Evolutionary conservation across 352 stramenopile species (phyloP).

Genomic region (Globisporangium cylindrosporum): DNA sequence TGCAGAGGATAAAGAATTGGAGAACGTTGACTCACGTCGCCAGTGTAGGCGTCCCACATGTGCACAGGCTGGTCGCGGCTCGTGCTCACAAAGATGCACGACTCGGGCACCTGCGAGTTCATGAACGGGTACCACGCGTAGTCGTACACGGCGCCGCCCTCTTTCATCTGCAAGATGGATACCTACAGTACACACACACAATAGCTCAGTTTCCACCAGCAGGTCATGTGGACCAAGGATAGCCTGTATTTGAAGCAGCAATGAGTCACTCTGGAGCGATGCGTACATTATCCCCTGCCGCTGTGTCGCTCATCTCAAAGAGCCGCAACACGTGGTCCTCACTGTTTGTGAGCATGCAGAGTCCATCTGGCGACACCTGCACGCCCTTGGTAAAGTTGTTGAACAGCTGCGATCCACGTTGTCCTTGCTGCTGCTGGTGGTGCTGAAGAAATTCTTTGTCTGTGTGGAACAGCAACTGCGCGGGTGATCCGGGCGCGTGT

Average conservation of each 20-base stretch:
- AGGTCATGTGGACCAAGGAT: neutral
- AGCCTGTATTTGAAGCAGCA: neutral
- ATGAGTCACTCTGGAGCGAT: too few species aligned
- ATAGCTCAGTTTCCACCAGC: neutral
- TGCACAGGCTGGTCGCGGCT: slow-evolving; percentile 87
- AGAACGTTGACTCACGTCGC: slow-evolving; percentile 21
- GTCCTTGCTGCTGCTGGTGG: neutral
- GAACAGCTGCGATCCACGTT: neutral
- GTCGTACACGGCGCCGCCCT: slow-evolving; percentile 85
- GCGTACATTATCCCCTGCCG: neutral
- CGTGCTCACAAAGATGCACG: slow-evolving; percentile 85
- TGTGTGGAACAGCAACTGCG: neutral
- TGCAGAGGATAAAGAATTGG: too few species aligned
- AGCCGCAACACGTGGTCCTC: slow-evolving; percentile 81
- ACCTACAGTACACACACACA: neutral
- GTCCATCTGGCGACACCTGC: slow-evolving; percentile 69
- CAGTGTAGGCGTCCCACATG: slow-evolving; percentile 91
- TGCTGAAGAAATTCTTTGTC: neutral
- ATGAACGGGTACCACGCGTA: slow-evolving; percentile 89
- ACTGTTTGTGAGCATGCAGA: slow-evolving; percentile 85
- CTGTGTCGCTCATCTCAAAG: slow-evolving; percentile 50
- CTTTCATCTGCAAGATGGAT: slow-evolving; percentile 48
- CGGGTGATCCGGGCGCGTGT: neutral
- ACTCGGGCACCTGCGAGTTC: slow-evolving; percentile 65
- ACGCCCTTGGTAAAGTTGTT: slow-evolving; percentile 84